A percentile compares a stretch with the other conserved stretches of the same genome.
Evolutionary conservation across 345 rosid species (phyloP).

Genomic region (Corymbia maculata): DNA sequence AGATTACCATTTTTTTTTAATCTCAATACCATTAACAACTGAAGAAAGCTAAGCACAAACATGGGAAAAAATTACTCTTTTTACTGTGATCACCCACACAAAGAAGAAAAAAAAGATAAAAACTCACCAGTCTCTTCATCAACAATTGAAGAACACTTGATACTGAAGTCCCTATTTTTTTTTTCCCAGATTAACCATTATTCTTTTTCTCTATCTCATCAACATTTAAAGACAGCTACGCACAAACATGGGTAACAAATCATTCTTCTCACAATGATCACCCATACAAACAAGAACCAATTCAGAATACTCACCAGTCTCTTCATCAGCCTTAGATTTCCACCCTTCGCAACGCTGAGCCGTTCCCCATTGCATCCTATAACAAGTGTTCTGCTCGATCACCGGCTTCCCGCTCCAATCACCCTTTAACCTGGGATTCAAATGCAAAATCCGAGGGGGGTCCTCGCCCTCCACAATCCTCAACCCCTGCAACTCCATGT

Average conservation of each 20-base stretch:
- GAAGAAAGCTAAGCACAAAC: background rate
- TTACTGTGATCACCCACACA: background rate
- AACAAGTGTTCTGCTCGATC: constrained; percentile 93
- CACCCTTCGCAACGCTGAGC: constrained; percentile 82
- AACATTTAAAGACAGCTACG: background rate
- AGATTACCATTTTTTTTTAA: background rate
- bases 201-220: background rate
- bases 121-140: background rate
- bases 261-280: background rate
- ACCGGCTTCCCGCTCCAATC: constrained; percentile 85
- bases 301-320: constrained; percentile 46
- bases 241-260: background rate
- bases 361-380: constrained; percentile 91
- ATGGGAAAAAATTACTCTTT: background rate
- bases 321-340: constrained; percentile 69
- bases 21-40: background rate
- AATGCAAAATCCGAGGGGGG: constrained; percentile 88
- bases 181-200: background rate
- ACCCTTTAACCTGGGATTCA: constrained; percentile 85
- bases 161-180: background rate
- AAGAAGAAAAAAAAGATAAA: background rate
- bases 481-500: constrained; percentile 81
- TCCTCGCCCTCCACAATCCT: constrained; percentile 89
- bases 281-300: background rate
- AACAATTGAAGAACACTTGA: background rate